phyloP scores from a whole-genome alignment of 352 stramenopile species.

The Globisporangium nagaii region DNA sequence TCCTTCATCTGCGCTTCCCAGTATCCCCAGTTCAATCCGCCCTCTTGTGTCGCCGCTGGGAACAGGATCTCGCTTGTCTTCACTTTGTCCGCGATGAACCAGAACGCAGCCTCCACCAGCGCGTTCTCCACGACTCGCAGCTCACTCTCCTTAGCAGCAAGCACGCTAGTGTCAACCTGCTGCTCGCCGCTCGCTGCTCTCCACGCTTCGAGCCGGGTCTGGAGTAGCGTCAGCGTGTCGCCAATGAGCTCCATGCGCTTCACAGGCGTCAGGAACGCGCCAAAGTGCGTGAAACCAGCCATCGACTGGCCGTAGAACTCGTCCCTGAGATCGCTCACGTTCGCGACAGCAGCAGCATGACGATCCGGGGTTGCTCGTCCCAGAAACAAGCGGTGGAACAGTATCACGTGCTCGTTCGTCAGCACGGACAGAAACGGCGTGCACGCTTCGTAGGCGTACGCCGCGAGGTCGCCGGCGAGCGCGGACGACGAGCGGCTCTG shows the following conservation, averaged over 20 bases:
- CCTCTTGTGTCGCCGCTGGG: not conserved
- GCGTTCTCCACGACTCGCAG: constrained; percentile 31
- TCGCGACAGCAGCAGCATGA: too few species aligned
- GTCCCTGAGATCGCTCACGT: constrained; percentile 12
- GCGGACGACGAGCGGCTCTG: not conserved
- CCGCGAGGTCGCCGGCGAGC: constrained; percentile 35
- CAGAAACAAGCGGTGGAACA: constrained; percentile 54
- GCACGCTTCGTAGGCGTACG: constrained; percentile 68
- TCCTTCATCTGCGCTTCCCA: constrained; percentile 6
- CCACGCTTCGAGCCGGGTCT: constrained; percentile 37
- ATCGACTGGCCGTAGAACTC: constrained; percentile 58
- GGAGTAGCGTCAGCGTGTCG: constrained; percentile 35
- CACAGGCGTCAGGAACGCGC: constrained; percentile 24
- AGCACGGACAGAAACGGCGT: constrained; percentile 61
- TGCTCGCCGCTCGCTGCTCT: constrained; percentile 14
- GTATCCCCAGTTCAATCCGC: not conserved
- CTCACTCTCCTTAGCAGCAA: constrained; percentile 20
- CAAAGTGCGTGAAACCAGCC: constrained; percentile 26
- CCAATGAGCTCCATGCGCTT: constrained; percentile 53
- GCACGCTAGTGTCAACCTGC: constrained; percentile 4
- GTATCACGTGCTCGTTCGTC: constrained; percentile 52
- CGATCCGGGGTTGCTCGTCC: constrained; percentile 11
- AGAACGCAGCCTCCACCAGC: constrained; percentile 25
- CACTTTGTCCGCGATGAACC: constrained; percentile 20
- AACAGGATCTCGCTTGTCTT: constrained; percentile 4